phyloP scores from a whole-genome alignment of 1,284 basidiomycete genomes.

The Gymnopus androsaceus region DNA sequence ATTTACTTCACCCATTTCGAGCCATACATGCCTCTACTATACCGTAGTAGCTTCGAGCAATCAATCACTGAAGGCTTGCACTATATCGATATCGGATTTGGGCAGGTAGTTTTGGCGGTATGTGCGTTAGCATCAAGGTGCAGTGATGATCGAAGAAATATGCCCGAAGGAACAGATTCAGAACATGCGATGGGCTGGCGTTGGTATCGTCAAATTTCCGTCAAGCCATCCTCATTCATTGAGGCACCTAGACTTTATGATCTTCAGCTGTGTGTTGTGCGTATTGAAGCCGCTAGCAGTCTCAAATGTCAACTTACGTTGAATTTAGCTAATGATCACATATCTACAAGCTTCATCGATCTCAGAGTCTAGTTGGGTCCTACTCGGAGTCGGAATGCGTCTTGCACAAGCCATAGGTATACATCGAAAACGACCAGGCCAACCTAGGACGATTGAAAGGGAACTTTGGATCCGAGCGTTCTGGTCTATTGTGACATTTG shows the following conservation, averaged over 20 bases:
- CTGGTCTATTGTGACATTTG: conserved; percentile 53
- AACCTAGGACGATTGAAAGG: conserved; percentile 41
- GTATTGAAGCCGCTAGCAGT: conserved; percentile 18
- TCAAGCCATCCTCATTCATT: conserved; percentile 43
- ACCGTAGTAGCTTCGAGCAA: conserved; percentile 61
- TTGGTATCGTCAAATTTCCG: conserved; percentile 54
- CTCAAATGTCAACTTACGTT: neutral
- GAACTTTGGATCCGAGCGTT: conserved; percentile 74
- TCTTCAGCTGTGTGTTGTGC: conserved; percentile 44
- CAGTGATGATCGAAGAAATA: conserved; percentile 57
- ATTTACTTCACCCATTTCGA: conserved; percentile 62
- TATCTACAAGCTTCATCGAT: conserved; percentile 49
- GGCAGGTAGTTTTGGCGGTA: conserved; percentile 59
- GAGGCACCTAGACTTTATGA: conserved; percentile 55
- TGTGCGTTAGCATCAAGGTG: conserved; percentile 67
- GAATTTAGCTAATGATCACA: conserved; percentile 16
- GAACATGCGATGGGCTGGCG: conserved; percentile 60
- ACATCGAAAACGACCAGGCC: neutral
- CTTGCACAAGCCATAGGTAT: conserved; percentile 3
- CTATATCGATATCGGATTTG: conserved; percentile 53
- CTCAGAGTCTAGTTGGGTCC: conserved; percentile 42
- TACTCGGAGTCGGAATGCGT: conserved; percentile 4
- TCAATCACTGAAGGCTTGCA: conserved; percentile 52
- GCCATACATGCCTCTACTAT: conserved; percentile 57
- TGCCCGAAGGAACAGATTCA: conserved; percentile 24